Percentiles rank a stretch among this genome's conserved stretches.
Conservation (phyloP, 352 stramenopile species). For the Globisporangium paddicum region DNA sequence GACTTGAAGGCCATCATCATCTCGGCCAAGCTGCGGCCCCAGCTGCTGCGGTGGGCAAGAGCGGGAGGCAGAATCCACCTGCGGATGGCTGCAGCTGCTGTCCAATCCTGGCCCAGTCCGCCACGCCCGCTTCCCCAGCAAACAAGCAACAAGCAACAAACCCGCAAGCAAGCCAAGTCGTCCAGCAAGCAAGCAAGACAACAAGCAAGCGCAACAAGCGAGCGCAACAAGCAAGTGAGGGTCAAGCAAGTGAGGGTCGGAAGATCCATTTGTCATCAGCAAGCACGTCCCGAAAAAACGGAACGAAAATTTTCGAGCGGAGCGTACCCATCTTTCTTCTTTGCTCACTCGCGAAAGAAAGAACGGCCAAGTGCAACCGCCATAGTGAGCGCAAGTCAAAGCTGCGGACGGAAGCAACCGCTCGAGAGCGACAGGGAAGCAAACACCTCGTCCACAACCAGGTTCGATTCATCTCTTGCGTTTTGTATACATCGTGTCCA, state of each 20-base stretch:
- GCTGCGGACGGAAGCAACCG: neutral
- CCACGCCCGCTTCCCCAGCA: neutral
- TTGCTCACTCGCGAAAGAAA: neutral
- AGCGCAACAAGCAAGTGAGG: neutral
- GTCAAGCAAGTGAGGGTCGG: neutral
- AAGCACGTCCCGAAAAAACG: conserved; percentile 2
- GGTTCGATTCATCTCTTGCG: neutral
- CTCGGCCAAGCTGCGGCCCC: neutral
- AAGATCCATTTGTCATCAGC: neutral
- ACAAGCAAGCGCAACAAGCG: neutral
- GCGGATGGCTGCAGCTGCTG: neutral
- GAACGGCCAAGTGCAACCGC: neutral
- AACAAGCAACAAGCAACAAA: neutral
- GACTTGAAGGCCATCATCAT: neutral
- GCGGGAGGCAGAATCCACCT: neutral
- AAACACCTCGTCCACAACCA: conserved; percentile 1
- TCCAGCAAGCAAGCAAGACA: neutral
- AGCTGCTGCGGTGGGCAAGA: conserved; percentile 1
- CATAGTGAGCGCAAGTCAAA: conserved; percentile 5
- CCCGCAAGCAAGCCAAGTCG: neutral
- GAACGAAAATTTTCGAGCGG: conserved; percentile 10
- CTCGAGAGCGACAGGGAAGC: neutral
- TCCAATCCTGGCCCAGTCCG: neutral
- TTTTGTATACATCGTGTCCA: neutral
- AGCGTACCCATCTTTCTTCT: conserved; percentile 3